Conservation (phyloP, 2,329 filamentous ascomycete genomes). For the Pseudogymnoascus destructans region DNA sequence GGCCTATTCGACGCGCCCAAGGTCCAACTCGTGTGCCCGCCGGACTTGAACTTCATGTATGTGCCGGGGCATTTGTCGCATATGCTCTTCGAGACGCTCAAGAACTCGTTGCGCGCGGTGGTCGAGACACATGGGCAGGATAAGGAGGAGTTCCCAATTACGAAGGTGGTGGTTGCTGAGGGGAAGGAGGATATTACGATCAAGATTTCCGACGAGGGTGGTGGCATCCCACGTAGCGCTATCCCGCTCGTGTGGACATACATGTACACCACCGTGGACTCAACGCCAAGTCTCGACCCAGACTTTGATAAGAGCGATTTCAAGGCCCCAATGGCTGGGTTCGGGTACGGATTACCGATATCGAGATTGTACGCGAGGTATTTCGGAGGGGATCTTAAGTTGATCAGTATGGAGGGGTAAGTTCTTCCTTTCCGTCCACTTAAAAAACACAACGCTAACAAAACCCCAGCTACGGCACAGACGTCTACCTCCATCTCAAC, state of each 20-base stretch:
- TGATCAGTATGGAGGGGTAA: slow-evolving; percentile 99
- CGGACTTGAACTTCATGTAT: slow-evolving; percentile 97
- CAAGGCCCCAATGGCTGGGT: slow-evolving; percentile 97
- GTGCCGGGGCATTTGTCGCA: slow-evolving; percentile 97
- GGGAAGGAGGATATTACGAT: slow-evolving; percentile 98
- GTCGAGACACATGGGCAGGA: slow-evolving; percentile 92
- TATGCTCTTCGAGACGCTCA: slow-evolving; percentile 98
- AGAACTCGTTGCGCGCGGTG: slow-evolving; percentile 93
- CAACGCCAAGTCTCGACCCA: slow-evolving; percentile 85
- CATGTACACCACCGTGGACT: slow-evolving; percentile 98
- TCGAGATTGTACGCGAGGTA: slow-evolving; percentile 89
- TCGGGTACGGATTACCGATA: slow-evolving; percentile 94
- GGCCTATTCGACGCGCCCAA: slow-evolving; percentile 94
- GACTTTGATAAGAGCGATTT: slow-evolving; percentile 99
- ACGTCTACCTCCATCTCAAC: slow-evolving; percentile 97
- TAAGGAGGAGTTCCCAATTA: slow-evolving; percentile 90
- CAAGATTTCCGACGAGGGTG: slow-evolving; percentile 93
- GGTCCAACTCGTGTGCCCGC: slow-evolving; percentile 90
- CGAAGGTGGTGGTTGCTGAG: slow-evolving; percentile 94
- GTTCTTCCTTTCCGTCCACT: slow-evolving; percentile 24
- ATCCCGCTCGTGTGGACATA: slow-evolving; percentile 99
- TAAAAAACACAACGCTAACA: slow-evolving; percentile 17
- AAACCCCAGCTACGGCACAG: slow-evolving; percentile 70
- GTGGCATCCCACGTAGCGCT: slow-evolving; percentile 81
- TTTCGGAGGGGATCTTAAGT: slow-evolving; percentile 90